A percentile compares a stretch with the other conserved stretches of the same genome.
phyloP scores from a whole-genome alignment of 2,329 filamentous ascomycete species.

The Curvularia spicifera region DNA sequence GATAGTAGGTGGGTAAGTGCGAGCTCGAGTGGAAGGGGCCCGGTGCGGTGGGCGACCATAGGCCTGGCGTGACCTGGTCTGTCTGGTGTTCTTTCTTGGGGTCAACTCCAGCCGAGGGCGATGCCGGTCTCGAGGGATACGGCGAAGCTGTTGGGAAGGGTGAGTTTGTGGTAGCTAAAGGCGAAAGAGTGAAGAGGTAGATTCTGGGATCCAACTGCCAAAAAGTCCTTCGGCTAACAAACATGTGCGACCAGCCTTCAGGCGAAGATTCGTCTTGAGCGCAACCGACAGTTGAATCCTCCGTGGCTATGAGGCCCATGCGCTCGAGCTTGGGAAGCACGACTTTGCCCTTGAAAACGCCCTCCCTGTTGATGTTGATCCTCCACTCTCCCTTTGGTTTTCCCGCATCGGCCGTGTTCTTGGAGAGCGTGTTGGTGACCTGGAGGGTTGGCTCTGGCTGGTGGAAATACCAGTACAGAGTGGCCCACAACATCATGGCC shows the following conservation, averaged over 20 bases:
- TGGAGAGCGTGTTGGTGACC: constrained; percentile 67
- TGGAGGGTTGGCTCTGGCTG: constrained; percentile 74
- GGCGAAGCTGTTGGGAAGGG: constrained; percentile 59
- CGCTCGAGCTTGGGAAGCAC: constrained; percentile 89
- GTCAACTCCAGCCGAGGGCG: constrained; percentile 51
- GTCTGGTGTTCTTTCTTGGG: constrained; percentile 37
- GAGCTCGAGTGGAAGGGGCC: constrained; percentile 82
- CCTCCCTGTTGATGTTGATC: constrained; percentile 82
- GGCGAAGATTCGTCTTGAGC: constrained; percentile 66
- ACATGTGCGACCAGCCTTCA: constrained; percentile 79
- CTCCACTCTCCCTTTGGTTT: constrained; percentile 85
- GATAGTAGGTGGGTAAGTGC: constrained; percentile 89
- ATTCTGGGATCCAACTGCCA: constrained; percentile 90
- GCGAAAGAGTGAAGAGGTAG: constrained; percentile 85
- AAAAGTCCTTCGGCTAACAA: constrained; percentile 79
- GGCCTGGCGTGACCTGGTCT: constrained; percentile 42
- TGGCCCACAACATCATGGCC: constrained; percentile 96
- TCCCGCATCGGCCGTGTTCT: constrained; percentile 68
- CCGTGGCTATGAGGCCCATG: constrained; percentile 82
- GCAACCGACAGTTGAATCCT: constrained; percentile 76
- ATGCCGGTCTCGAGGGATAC: constrained; percentile 58
- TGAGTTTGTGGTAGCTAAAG: constrained; percentile 57
- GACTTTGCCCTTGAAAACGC: constrained; percentile 83
- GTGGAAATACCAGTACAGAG: constrained; percentile 97
- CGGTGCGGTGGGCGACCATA: constrained; percentile 52